Evolutionary conservation across 1,284 basidiomycete genomes (phyloP), one percentile per base, ranked within the genome.

Genomic region (Spongispora temasekensis): DNA sequence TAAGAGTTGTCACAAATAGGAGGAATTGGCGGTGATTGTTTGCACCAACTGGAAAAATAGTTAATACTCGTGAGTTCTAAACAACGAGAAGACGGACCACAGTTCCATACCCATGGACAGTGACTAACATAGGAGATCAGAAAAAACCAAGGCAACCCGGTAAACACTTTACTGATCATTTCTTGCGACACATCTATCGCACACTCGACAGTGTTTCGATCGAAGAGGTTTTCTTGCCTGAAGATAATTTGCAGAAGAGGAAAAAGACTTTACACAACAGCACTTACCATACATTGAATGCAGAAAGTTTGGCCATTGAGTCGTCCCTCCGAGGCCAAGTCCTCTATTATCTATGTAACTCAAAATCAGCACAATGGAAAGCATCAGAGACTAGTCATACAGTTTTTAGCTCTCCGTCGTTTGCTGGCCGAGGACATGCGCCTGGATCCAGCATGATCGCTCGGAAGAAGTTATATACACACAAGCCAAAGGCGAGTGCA

Each of bases 21-120:
- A 98, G 79, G 78, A 99, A 99, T 71, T 97, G 92, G 15, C 96
- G 90, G 70, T 99, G 97, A 71, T 99, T 99, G 65, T 93, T 90
- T 55, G 87, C 83, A n/a, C 97, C 97, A 58, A 99, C 93, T 94
- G 68, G 19, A 7, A 59, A 32, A 64, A 50, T 30, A 30, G 6
- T 64, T 10, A 64, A 55, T 53, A 35, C 56, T 55, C 12, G 55
- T 5, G 9, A 53, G 10, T 25, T 60, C 55, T 30, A 4, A 37
- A 19, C 34, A 31, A 51, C 19, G 37, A 46, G 40, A 54, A n/a
- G 59, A 78, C 90, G 46, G 72, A 94, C 93, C 88, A 74, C 97
- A 98, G 77, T 98, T 98, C 92, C 95, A 97, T n/a, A 98, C 89
- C 97, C 97, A 99, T 9, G 97, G 97, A 70, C 97, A 98, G 71